Evolutionary conservation across 352 stramenopile species (phyloP), one percentile per base, ranked within the genome.

Genomic region (Pythium phragmiticola): DNA sequence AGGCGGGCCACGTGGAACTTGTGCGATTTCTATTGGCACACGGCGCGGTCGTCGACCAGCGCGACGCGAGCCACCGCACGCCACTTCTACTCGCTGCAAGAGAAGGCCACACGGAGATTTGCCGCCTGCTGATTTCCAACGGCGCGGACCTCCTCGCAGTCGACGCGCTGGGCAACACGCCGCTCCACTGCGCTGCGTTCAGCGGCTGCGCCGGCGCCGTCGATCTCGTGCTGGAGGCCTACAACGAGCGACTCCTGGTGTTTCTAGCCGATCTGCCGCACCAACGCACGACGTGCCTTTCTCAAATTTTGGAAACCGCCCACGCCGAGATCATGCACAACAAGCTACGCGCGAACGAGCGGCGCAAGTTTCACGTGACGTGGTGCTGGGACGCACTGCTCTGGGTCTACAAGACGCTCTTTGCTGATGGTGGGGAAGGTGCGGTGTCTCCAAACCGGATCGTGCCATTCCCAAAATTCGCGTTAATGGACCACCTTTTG

Each of bases 91-190:
- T 89, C 6, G 83, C 83, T 11, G 83, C 83, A n/a, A 66, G 73
- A 50, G 69, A 72, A 28, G 76, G 79, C 2, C 77, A 84, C 61
- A 78, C 70, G n/a, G 76, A 79, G 30, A 60, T 89, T 37, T 82
- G 69, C 23, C 41, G 65, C 14, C 57, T 85, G 50, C 60, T 92
- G 19, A 45, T 92, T 0, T 48, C 70, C 4, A 54, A 79, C 8
- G 72, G 64, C 0, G 77, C 76, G 17, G 75, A 75, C 17, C 76
- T 90, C 16, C 77, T 87, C 33, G 63, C 64, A 7, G 26, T 73
- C 14, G 83, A 92, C 55, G 82, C 82, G 19, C 56, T 90, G n/a
- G 77, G 78, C 50, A 90, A 91, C 56, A 87, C 82, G 12, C 63
- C 76, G 8, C 51, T 93, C 46, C 84, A 93, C 46, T 80, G 84